Base-by-base conservation (phyloP, 208 protist genomes). In the Acanthamoeba quina region DNA sequence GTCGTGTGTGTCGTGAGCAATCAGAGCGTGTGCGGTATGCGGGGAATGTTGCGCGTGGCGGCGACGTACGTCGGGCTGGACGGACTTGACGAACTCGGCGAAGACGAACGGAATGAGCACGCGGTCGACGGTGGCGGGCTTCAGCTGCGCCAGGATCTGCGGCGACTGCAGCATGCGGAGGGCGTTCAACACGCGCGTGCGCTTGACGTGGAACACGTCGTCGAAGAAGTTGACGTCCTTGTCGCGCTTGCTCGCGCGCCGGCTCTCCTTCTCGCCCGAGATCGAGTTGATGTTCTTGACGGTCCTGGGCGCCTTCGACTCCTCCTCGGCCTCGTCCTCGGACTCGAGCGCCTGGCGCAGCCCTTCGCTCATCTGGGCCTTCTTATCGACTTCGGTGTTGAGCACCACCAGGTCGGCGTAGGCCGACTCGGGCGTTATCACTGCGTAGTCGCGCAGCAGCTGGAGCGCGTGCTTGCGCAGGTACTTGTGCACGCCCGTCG, bases 181-280 rank as follows among this genome's bases (percentile, higher is more conserved):
- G 31, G 90, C 66, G 37, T 94, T 80, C 11, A 94, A 31, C 9
- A 74, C 56, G 29, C 47, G 66, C 49, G 37, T 41, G n/a, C 31
- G 56, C 72, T 94, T 80, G 74, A 85, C 24, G 70, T 94, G 26
- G 74, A 58, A 94, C 17, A 94, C 24, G 90, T 94, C 60, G 13
- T 86, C 41, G 70, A 94, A 94, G 90, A 94, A 94, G 60, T 94
- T 94, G 52, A 86, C 78, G 29, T 86, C 62, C n/a, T 86, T 86
- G 29, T 56, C 52, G 44, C 15, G 49, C 49, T 62, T 62, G 52
- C 52, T 37, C 31, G 70, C 29, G 21, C 70, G 49, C 3, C 52
- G 2, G 78, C 78, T 56, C 52, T 62, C 78, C 29, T 62, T 58
- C 52, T 86, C 21, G 34, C 37, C 24, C 13, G 68, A 26, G 68